phyloP scores from a whole-genome alignment of 1,284 basidiomycete genomes.

The Cystobasidium sp. region DNA sequence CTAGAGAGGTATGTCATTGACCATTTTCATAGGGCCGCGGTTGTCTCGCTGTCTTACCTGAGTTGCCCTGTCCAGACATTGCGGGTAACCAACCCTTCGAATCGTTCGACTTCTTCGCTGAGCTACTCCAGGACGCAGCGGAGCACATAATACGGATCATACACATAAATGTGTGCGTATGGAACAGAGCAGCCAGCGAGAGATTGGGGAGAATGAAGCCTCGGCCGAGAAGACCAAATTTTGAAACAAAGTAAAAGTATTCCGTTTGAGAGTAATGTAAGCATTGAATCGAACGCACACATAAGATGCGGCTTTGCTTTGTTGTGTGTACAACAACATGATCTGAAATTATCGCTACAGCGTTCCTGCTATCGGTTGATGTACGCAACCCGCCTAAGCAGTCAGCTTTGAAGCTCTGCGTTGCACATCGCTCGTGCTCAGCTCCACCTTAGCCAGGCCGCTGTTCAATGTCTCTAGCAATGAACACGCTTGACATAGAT shows the following conservation, averaged over 20 bases:
- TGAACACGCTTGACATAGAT: slow-evolving; percentile 86
- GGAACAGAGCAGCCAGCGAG: neutral
- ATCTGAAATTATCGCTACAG: neutral
- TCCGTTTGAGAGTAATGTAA: too few species aligned
- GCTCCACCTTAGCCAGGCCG: slow-evolving; percentile 64
- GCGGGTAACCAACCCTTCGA: slow-evolving; percentile 26
- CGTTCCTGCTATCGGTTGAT: neutral
- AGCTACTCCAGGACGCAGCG: slow-evolving; percentile 16
- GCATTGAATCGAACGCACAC: too few species aligned
- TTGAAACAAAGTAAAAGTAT: too few species aligned
- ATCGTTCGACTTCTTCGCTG: neutral
- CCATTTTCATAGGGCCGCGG: too few species aligned
- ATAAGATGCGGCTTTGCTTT: neutral
- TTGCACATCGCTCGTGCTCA: slow-evolving; percentile 25
- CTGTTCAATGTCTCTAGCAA: slow-evolving; percentile 87
- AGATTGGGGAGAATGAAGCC: too few species aligned
- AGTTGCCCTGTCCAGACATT: slow-evolving; percentile 1
- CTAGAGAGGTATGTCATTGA: slow-evolving; percentile 19
- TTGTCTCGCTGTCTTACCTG: neutral
- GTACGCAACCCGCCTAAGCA: neutral
- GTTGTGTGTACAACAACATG: slow-evolving; percentile 3
- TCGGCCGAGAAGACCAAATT: too few species aligned
- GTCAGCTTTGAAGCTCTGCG: neutral
- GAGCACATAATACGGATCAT: neutral
- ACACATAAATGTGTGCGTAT: neutral